Evolutionary conservation across 2,329 filamentous ascomycete genomes (phyloP).

Genomic region (Didymella arachidicola): DNA sequence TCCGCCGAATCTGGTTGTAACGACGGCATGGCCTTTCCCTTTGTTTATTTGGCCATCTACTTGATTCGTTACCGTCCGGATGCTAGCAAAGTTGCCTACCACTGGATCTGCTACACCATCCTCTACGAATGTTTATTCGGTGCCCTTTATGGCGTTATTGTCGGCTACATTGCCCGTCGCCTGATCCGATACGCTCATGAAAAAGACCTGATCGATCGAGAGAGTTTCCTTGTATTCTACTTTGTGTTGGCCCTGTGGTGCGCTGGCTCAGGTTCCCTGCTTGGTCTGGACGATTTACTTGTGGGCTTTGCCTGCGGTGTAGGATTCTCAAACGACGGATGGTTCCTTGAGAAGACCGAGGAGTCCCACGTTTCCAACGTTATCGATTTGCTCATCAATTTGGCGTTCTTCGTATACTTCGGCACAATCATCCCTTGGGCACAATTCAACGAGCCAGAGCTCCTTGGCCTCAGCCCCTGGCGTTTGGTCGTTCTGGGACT

Average conservation of each 20-base stretch:
- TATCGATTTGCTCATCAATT: slow-evolving; percentile 94
- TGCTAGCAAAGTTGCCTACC: slow-evolving; percentile 72
- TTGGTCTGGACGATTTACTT: slow-evolving; percentile 91
- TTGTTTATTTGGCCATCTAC: slow-evolving; percentile 91
- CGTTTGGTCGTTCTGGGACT: slow-evolving; percentile 91
- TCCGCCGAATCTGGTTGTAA: slow-evolving; percentile 98
- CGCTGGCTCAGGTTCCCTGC: slow-evolving; percentile 87
- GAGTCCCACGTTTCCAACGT: slow-evolving; percentile 99
- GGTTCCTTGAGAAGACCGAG: slow-evolving; percentile 98
- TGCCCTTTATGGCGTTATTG: slow-evolving; percentile 81
- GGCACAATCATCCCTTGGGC: slow-evolving; percentile 97
- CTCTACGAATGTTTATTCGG: slow-evolving; percentile 97
- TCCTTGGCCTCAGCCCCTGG: slow-evolving; percentile 83
- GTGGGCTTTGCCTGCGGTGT: slow-evolving; percentile 95
- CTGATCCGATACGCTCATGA: slow-evolving; percentile 88
- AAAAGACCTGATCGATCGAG: slow-evolving; percentile 86
- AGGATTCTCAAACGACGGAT: slow-evolving; percentile 99
- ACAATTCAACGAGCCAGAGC: slow-evolving; percentile 76
- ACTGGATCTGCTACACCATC: slow-evolving; percentile 90
- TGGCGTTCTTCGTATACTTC: slow-evolving; percentile 98
- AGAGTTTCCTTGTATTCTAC: slow-evolving; percentile 98
- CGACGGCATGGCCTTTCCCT: slow-evolving; percentile 99
- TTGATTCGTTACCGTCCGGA: slow-evolving; percentile 81
- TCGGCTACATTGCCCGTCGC: slow-evolving; percentile 91
- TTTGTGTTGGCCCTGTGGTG: slow-evolving; percentile 96